A percentile compares a stretch with the other conserved stretches of the same genome.
phyloP scores from a whole-genome alignment of 2,329 filamentous ascomycete genomes.

The Monosporascus sp. region DNA sequence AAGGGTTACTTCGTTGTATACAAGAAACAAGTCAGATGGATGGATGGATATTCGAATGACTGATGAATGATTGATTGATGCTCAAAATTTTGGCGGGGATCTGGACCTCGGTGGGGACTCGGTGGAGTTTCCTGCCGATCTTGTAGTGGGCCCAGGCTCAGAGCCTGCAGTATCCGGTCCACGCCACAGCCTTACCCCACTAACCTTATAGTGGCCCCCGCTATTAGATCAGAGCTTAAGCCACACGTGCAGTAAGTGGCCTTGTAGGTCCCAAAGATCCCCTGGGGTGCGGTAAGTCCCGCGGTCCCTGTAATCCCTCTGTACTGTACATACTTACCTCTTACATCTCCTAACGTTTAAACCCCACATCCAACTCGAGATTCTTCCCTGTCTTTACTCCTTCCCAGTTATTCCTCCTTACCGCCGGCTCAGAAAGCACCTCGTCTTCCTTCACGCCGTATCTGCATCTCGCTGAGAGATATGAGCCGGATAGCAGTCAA shows the following conservation, averaged over 20 bases:
- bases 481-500: constrained; percentile 31
- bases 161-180: neutral
- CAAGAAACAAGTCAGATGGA: neutral
- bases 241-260: neutral
- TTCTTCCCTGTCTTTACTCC: neutral
- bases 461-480: neutral
- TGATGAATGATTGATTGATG: neutral
- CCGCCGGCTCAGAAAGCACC: neutral
- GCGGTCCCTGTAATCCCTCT: too few species aligned
- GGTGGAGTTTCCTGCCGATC: constrained; percentile 3
- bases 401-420: neutral
- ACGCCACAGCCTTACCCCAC: neutral
- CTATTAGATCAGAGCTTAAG: constrained; percentile 1
- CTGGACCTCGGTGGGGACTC: neutral
- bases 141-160: neutral
- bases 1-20: too few species aligned
- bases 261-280: constrained; percentile 1
- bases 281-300: too few species aligned
- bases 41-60: neutral
- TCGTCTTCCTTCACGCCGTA: neutral
- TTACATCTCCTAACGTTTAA: neutral
- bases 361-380: neutral
- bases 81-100: constrained; percentile 18
- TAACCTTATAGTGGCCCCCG: neutral
- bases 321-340: too few species aligned